Evolutionary conservation across 73 alveolate species (phyloP).

Genomic region (Blepharisma stoltei): DNA sequence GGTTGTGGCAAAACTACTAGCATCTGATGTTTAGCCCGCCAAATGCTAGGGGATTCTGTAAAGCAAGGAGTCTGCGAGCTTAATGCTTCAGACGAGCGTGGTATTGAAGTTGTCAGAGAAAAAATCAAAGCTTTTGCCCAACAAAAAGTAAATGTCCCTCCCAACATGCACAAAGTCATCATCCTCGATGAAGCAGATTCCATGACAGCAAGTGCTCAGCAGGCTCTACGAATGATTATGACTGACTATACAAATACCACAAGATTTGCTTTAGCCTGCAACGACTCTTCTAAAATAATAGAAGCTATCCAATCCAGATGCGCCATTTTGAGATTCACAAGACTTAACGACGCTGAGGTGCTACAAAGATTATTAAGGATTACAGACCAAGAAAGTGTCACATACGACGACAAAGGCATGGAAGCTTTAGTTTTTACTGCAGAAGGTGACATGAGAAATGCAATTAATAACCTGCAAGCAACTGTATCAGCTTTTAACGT

Average conservation of each 20-base stretch:
- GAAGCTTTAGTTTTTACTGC: slow-evolving; percentile 94
- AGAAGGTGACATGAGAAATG: slow-evolving; percentile 99
- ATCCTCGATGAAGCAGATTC: slow-evolving; percentile 99
- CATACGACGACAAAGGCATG: slow-evolving; percentile 76
- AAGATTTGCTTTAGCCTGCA: slow-evolving; percentile 96
- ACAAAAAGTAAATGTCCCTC: slow-evolving; percentile 93
- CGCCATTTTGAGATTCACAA: slow-evolving; percentile 94
- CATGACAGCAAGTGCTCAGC: slow-evolving; percentile 98
- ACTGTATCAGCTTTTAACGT: slow-evolving; percentile 86
- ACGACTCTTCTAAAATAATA: slow-evolving; percentile 95
- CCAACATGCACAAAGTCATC: slow-evolving; percentile 94
- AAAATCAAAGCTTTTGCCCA: slow-evolving; percentile 98
- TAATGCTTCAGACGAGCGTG: slow-evolving; percentile 92
- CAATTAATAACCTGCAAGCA: slow-evolving; percentile 95
- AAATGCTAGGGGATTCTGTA: slow-evolving; percentile 76
- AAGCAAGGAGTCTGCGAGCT: slow-evolving; percentile 82
- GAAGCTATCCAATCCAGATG: slow-evolving; percentile 99
- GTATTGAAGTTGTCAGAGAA: slow-evolving; percentile 98
- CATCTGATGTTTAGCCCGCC: slow-evolving; percentile 96
- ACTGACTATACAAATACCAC: slow-evolving; percentile 92
- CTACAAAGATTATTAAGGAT: slow-evolving; percentile 70
- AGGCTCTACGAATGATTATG: slow-evolving; percentile 89
- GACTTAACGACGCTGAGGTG: slow-evolving; percentile 87
- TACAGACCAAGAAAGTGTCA: slow-evolving; percentile 33
- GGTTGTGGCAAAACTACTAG: slow-evolving; percentile 99